Evolutionary conservation across 2,329 filamentous ascomycete genomes (phyloP), one percentile per base, ranked within the genome.

Genomic region (Delphinella strobiligena): DNA sequence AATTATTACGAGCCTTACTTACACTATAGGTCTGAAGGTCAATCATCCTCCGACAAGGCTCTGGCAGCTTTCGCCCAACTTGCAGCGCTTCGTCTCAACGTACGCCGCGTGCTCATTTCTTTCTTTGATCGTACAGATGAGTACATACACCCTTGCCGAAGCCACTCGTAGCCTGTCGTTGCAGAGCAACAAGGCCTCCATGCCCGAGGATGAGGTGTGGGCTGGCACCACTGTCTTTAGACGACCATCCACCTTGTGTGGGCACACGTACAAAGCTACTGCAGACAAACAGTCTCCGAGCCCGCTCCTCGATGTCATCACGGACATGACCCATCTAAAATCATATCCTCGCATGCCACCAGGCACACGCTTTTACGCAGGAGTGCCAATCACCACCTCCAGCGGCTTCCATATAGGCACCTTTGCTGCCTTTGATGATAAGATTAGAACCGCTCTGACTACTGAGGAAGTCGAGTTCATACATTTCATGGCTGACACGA

Each of bases 331-430:
- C 19, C 24, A 42, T 12, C n/a, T 42, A 2, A 3, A 24, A 11
- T 17, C 31, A 12, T 27, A 35, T 5, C 5, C 27, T 8, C 8
- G 11, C 3, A 8, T 31, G 9, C 22, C 35, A 4, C 12, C 24
- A 5, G 7, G 19, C 1, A 11, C 15, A 2, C 17, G 31, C 4
- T 76, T 76, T 49, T 74, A 75, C 43, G 72, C 71, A 4, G 71
- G 71, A 14, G 75, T 79, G 0, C 78, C 78, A 0, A 72, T 82
- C 39, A 67, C 69, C 18, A 76, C 72, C 2, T 68, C 68, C 0
- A 69, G 66, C 29, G 68, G 72, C 17, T 69, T 72, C 49, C 67
- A 68, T 34, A 74, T 82, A 40, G 78, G 78, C 8, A 68, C 67
- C 9, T 75, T 77, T 43, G 70, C 71, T 38, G 67, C 80, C 2